Conservation (phyloP, 2,329 filamentous ascomycete genomes). For the Sporothrix brasiliensis region DNA sequence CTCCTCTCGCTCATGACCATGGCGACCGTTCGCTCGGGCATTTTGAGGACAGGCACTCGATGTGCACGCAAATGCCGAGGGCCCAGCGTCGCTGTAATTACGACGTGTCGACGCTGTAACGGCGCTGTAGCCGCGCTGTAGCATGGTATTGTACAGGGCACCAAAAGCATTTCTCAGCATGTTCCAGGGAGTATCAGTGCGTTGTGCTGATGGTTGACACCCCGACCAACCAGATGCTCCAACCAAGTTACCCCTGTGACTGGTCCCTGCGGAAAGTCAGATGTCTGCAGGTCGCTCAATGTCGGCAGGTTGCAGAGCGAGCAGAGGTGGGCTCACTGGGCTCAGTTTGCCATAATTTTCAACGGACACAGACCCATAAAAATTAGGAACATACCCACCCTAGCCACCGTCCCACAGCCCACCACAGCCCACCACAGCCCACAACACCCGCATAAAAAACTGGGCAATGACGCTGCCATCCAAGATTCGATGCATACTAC, state of each 20-base stretch:
- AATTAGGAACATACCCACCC: neutral
- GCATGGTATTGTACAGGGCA: neutral
- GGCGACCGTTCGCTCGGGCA: too few relatives aligned
- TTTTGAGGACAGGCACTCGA: neutral
- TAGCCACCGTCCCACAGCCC: too few relatives aligned
- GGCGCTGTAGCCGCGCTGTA: neutral
- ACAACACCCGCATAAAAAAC: conserved; percentile 13
- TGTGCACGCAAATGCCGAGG: neutral
- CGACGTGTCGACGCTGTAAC: neutral
- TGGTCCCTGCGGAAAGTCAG: conserved; percentile 2
- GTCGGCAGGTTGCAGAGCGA: neutral
- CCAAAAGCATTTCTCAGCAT: conserved; percentile 5
- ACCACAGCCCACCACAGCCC: neutral
- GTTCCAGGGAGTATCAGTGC: neutral
- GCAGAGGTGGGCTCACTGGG: neutral
- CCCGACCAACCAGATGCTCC: too few relatives aligned
- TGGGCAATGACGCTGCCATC: conserved; percentile 26
- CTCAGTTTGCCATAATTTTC: neutral
- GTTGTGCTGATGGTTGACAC: too few relatives aligned
- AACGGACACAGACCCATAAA: neutral
- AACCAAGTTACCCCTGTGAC: neutral
- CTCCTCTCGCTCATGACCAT: neutral
- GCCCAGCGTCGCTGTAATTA: neutral
- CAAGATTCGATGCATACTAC: conserved; percentile 23
- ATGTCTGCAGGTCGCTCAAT: neutral